A percentile compares a stretch with the other conserved stretches of the same genome.
phyloP scores from a whole-genome alignment of 2,329 filamentous ascomycete species.

The Monosporascus ibericus region DNA sequence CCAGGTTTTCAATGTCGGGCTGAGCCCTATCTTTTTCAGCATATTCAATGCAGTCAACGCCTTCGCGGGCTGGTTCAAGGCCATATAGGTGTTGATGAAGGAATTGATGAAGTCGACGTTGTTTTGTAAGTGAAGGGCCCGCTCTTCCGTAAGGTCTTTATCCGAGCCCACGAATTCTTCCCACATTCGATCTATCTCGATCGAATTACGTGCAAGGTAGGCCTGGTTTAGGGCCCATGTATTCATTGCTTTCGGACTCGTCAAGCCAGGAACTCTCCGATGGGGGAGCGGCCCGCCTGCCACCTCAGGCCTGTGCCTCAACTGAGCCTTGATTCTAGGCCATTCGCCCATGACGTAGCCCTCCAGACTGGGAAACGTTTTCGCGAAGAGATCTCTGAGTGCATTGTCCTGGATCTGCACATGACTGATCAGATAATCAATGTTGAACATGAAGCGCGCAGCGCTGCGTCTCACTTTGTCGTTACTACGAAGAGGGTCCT shows the following conservation, averaged over 20 bases:
- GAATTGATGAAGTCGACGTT: slow-evolving; percentile 19
- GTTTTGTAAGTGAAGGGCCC: slow-evolving; percentile 12
- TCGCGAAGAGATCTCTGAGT: slow-evolving; percentile 10
- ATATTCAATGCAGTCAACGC: slow-evolving; percentile 22
- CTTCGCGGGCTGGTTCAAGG: slow-evolving; percentile 19
- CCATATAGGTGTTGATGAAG: slow-evolving; percentile 23
- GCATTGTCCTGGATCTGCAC: slow-evolving; percentile 11
- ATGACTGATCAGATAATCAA: slow-evolving; percentile 18
- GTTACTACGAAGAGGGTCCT: slow-evolving; percentile 23
- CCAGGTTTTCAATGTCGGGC: slow-evolving; percentile 61
- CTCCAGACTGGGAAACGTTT: slow-evolving; percentile 14
- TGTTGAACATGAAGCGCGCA: slow-evolving; percentile 18
- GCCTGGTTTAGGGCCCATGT: slow-evolving; percentile 8
- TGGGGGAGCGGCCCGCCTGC: neutral
- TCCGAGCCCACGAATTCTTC: slow-evolving; percentile 13
- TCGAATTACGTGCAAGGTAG: slow-evolving; percentile 7
- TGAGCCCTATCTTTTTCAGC: slow-evolving; percentile 36
- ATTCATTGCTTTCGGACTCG: slow-evolving; percentile 1
- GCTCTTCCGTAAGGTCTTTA: slow-evolving; percentile 9
- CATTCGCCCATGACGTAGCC: slow-evolving; percentile 22
- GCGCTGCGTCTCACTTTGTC: slow-evolving; percentile 11
- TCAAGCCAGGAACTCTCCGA: neutral
- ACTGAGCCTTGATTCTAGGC: slow-evolving; percentile 16
- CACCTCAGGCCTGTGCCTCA: slow-evolving; percentile 6
- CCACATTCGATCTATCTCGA: slow-evolving; percentile 21